These are phyloP conservation scores for Prunus mongolica DNA, from an alignment of 306 rosid species.

Conservation along the genomic window DNA sequence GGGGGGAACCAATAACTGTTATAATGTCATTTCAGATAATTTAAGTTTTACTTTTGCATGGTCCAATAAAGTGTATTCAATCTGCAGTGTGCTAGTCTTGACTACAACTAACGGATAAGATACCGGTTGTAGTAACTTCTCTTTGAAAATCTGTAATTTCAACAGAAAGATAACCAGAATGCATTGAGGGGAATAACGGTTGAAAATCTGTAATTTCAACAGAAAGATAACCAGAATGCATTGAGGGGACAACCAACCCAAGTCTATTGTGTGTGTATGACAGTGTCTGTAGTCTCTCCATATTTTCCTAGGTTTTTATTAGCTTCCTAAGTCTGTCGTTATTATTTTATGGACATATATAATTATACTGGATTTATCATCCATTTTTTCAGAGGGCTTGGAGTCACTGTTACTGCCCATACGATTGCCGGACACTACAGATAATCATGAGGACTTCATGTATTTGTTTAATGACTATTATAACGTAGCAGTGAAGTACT, in stretches of 20 bases:
- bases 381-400: constrained; percentile 50
- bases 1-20: background rate
- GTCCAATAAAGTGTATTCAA: too few relatives aligned
- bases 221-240: background rate
- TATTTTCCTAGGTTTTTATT: background rate
- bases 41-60: background rate
- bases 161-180: background rate
- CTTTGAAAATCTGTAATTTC: background rate
- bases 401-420: constrained; percentile 67
- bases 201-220: background rate
- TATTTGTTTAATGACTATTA: constrained; percentile 39
- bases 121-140: background rate
- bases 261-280: background rate
- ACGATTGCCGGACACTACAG: constrained; percentile 36
- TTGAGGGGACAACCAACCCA: background rate
- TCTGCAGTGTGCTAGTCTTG: background rate
- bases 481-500: constrained; percentile 53
- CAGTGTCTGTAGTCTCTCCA: background rate
- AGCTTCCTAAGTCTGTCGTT: background rate
- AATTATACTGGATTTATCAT: constrained; percentile 22
- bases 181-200: background rate
- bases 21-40: background rate
- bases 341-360: background rate
- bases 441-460: constrained; percentile 39
- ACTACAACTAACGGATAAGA: background rate